Conservation (phyloP, 805 yeast species). For the Pichia membranifaciens region DNA sequence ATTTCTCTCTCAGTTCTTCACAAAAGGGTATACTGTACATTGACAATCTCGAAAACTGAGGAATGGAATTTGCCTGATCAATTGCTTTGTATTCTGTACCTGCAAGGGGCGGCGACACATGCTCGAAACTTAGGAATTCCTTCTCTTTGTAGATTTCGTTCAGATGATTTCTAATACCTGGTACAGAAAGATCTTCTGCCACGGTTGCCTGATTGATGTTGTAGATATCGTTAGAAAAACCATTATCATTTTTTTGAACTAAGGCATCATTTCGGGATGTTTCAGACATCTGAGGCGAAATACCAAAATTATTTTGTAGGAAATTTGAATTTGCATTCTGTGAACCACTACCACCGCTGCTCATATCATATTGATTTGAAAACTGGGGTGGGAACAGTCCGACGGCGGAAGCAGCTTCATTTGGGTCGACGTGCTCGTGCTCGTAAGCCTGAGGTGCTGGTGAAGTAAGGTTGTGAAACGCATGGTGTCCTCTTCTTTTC, state of each 20-base stretch:
- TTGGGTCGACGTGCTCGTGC: slow-evolving; percentile 25
- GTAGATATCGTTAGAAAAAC: slow-evolving; percentile 2
- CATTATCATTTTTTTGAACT: not conserved
- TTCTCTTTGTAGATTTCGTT: slow-evolving; percentile 33
- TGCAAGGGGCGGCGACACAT: slow-evolving; percentile 78
- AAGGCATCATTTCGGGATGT: not conserved
- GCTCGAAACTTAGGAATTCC: slow-evolving; percentile 64
- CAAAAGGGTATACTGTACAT: slow-evolving; percentile 79
- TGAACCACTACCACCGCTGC: not conserved
- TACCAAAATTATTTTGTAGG: not conserved
- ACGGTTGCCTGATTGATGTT: slow-evolving; percentile 5
- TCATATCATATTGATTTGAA: not conserved
- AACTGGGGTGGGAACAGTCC: slow-evolving; percentile 19
- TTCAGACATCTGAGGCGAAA: not conserved
- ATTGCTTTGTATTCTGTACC: slow-evolving; percentile 61
- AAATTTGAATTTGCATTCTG: not conserved
- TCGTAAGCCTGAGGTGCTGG: not conserved
- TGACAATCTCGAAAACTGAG: slow-evolving; percentile 70
- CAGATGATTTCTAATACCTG: slow-evolving; percentile 29
- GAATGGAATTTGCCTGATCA: slow-evolving; percentile 84
- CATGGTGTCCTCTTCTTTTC: slow-evolving; percentile 25
- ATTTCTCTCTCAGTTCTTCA: slow-evolving; percentile 59
- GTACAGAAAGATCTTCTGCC: slow-evolving; percentile 32
- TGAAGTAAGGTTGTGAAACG: slow-evolving; percentile 22
- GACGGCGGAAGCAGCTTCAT: slow-evolving; percentile 29